These are phyloP conservation scores for Cystobasidium pallidum DNA, from an alignment of 1,284 basidiomycete species.

Conservation along the genomic window DNA sequence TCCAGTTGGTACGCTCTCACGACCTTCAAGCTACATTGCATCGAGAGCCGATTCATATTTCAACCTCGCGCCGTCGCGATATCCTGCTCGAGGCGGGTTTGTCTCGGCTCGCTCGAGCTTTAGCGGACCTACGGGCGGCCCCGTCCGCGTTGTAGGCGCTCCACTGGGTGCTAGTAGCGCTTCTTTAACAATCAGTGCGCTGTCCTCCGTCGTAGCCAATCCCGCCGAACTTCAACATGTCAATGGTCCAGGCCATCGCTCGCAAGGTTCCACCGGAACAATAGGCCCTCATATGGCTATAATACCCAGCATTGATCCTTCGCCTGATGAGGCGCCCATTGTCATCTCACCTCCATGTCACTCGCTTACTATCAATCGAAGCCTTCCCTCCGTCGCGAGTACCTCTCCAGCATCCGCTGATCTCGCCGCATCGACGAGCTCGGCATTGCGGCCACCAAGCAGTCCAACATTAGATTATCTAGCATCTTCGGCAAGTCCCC, in stretches of 20 bases:
- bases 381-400: background rate
- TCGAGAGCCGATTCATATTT: constrained; percentile 35
- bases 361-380: background rate
- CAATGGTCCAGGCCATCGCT: constrained; percentile 12
- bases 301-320: constrained; percentile 10
- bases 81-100: constrained; percentile 27
- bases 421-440: background rate
- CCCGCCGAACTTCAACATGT: background rate
- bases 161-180: background rate
- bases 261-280: constrained; percentile 26
- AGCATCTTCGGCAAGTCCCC: constrained; percentile 1
- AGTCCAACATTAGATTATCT: constrained; percentile 26
- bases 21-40: constrained; percentile 29
- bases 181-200: background rate
- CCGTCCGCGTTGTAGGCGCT: constrained; percentile 4
- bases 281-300: constrained; percentile 14
- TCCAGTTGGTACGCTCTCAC: constrained; percentile 3
- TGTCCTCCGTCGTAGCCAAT: background rate
- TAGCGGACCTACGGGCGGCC: constrained; percentile 13
- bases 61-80: constrained; percentile 25
- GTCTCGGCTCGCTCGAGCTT: constrained; percentile 31
- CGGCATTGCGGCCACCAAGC: constrained; percentile 20
- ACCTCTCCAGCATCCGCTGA: constrained; percentile 5
- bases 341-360: constrained; percentile 4
- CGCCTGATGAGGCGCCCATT: background rate